phyloP scores from a whole-genome alignment of 202 grass and related monocot species.

The Dendrocalamus latiflorus region DNA sequence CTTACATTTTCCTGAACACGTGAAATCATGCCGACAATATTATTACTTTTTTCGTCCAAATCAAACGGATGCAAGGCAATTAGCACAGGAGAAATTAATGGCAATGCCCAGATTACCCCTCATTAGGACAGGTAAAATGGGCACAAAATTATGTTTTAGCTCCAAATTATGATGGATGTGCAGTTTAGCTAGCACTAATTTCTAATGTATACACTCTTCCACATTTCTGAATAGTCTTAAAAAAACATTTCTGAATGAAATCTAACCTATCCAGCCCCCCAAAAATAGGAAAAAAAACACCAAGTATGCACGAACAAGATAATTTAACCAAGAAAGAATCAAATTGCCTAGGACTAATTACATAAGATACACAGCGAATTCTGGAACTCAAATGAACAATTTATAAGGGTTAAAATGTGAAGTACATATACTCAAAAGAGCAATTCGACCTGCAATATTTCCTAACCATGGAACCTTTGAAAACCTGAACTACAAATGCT shows the following conservation, averaged over 20 bases:
- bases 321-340: background rate
- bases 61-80: too few species aligned
- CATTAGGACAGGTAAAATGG: background rate
- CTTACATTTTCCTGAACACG: too few species aligned
- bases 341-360: background rate
- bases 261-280: background rate
- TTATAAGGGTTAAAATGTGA: background rate
- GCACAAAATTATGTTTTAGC: background rate
- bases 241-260: background rate
- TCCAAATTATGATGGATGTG: background rate
- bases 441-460: background rate
- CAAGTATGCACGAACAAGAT: background rate
- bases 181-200: background rate
- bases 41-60: too few species aligned
- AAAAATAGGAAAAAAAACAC: too few species aligned
- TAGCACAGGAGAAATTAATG: background rate
- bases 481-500: background rate
- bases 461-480: background rate
- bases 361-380: background rate
- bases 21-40: too few species aligned
- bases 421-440: background rate
- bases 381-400: background rate
- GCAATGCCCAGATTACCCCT: background rate
- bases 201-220: background rate
- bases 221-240: background rate